A percentile compares a stretch with the other conserved stretches of the same genome.
These are phyloP conservation scores for Candida ponderosae DNA, from an alignment of 805 yeast genomes.

Conservation along the genomic window DNA sequence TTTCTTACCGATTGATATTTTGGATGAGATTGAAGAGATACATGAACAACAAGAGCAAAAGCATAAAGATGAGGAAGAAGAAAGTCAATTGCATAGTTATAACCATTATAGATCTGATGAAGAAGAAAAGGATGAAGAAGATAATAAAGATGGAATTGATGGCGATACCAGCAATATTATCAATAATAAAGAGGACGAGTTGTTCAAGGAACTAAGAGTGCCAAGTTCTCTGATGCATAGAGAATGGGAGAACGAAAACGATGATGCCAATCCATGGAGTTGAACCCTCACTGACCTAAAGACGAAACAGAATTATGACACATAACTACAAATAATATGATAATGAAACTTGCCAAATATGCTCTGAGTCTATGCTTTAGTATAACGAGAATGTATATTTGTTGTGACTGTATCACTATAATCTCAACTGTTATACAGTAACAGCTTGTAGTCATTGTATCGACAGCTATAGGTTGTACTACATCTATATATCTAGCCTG, in stretches of 20 bases:
- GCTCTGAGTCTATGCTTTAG: too few relatives aligned
- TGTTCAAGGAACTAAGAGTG: slow-evolving; percentile 38
- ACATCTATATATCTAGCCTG: too few relatives aligned
- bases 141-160: slow-evolving; percentile 7
- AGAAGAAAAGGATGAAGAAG: slow-evolving; percentile 9
- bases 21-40: slow-evolving; percentile 67
- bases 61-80: slow-evolving; percentile 14
- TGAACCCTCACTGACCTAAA: neutral
- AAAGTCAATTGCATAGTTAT: slow-evolving; percentile 15
- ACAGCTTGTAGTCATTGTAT: too few relatives aligned
- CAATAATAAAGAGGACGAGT: slow-evolving; percentile 33
- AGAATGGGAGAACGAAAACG: slow-evolving; percentile 43
- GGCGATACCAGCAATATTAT: slow-evolving; percentile 4
- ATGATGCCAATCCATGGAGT: slow-evolving; percentile 62
- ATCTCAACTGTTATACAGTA: too few relatives aligned
- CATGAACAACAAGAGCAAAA: slow-evolving; percentile 30
- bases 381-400: too few relatives aligned
- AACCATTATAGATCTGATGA: slow-evolving; percentile 16
- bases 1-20: slow-evolving; percentile 54
- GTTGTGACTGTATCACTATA: too few relatives aligned
- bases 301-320: neutral
- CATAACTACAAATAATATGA: too few relatives aligned
- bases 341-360: too few relatives aligned
- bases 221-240: slow-evolving; percentile 46
- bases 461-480: too few relatives aligned